Evolutionary conservation across 192 early-diverging fungal genomes (phyloP).

Genomic region (Obelidium mucronatum): DNA sequence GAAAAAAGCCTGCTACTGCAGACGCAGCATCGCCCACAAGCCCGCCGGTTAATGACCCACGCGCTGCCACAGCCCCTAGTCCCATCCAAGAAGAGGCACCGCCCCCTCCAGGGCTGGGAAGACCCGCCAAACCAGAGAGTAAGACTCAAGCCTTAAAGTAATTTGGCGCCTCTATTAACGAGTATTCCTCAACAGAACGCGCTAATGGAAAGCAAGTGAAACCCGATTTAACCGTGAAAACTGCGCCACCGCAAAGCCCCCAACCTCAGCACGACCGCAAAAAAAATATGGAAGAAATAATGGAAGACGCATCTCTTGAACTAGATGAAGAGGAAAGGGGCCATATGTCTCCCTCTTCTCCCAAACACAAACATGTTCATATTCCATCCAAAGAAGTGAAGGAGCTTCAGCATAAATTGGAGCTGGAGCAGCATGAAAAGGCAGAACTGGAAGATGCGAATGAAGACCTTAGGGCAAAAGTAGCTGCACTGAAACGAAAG

Average conservation of each 20-base stretch:
- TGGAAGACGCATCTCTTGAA: background rate
- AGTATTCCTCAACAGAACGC: too few species aligned
- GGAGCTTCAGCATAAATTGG: slow-evolving; percentile 14
- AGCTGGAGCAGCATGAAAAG: slow-evolving; percentile 30
- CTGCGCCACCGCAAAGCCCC: background rate
- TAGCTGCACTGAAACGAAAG: slow-evolving; percentile 31
- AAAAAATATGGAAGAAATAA: background rate
- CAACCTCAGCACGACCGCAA: background rate
- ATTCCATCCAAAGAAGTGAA: background rate
- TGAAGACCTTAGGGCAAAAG: slow-evolving; percentile 29
- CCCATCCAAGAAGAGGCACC: background rate
- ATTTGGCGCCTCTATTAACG: too few species aligned
- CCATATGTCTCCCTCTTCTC: background rate
- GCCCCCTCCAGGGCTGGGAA: background rate
- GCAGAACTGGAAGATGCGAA: slow-evolving; percentile 17
- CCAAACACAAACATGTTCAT: background rate
- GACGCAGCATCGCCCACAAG: background rate
- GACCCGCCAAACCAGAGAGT: background rate
- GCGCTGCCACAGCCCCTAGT: background rate
- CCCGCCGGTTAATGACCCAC: background rate
- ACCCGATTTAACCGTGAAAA: too few species aligned
- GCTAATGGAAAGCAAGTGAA: too few species aligned
- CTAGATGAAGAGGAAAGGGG: slow-evolving; percentile 25
- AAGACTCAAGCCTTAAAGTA: background rate
- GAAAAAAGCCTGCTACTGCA: slow-evolving; percentile 14